These are phyloP conservation scores for Lepiota brunneoincarnata DNA, from an alignment of 768 basidiomycete genomes.

Conservation along the genomic window DNA sequence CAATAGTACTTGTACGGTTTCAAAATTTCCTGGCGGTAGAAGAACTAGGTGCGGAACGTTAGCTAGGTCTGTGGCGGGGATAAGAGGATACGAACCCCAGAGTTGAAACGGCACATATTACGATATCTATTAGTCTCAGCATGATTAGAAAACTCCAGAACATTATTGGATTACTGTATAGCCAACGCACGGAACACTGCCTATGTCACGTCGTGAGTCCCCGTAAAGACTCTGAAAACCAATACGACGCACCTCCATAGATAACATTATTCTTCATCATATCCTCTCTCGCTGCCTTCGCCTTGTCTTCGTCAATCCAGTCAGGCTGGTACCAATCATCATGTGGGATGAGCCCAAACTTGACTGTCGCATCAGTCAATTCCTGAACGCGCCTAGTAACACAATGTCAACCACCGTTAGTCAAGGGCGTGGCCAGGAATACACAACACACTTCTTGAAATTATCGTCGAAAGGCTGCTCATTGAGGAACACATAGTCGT, in stretches of 20 bases:
- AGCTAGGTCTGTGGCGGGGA: not conserved
- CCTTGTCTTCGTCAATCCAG: slow-evolving; percentile 76
- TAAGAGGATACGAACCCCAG: slow-evolving; percentile 58
- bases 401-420: not conserved
- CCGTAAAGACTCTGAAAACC: not conserved
- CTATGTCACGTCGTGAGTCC: slow-evolving; percentile 31
- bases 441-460: slow-evolving; percentile 59
- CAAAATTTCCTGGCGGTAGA: slow-evolving; percentile 81
- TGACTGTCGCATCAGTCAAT: slow-evolving; percentile 60
- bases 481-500: slow-evolving; percentile 88
- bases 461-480: slow-evolving; percentile 70
- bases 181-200: slow-evolving; percentile 68
- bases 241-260: slow-evolving; percentile 51
- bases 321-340: slow-evolving; percentile 82
- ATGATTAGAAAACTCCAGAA: not conserved
- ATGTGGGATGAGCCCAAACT: slow-evolving; percentile 76
- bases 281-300: slow-evolving; percentile 55
- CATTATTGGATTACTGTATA: not conserved
- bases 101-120: slow-evolving; percentile 97
- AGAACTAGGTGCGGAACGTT: slow-evolving; percentile 51
- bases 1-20: slow-evolving; percentile 86
- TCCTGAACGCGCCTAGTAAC: slow-evolving; percentile 45
- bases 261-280: slow-evolving; percentile 72
- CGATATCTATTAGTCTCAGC: slow-evolving; percentile 52
- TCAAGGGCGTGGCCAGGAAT: not conserved